Conservation (phyloP, 768 basidiomycete genomes). For the Pisolithus marmoratus region DNA sequence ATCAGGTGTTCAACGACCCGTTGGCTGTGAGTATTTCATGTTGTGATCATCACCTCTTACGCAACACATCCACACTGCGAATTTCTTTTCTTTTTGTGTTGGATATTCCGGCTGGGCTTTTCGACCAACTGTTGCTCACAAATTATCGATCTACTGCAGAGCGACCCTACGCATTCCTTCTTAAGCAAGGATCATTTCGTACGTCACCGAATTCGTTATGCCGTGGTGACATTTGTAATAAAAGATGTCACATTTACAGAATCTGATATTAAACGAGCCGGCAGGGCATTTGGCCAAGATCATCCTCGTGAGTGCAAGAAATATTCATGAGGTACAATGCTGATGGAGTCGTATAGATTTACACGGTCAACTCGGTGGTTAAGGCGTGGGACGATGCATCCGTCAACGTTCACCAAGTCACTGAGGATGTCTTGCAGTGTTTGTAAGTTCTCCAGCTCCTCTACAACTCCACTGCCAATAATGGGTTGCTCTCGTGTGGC, state of each 20-base stretch:
- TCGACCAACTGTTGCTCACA: constrained; percentile 2
- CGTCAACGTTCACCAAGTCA: constrained; percentile 48
- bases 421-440: constrained; percentile 62
- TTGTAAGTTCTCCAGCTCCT: constrained; percentile 49
- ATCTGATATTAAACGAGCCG: constrained; percentile 76
- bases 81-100: not conserved
- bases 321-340: not conserved
- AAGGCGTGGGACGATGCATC: constrained; percentile 79
- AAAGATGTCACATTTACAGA: constrained; percentile 33
- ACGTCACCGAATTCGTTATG: constrained; percentile 27
- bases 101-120: not conserved
- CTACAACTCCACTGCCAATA: constrained; percentile 35
- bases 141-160: constrained; percentile 34
- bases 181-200: constrained; percentile 88
- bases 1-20: constrained; percentile 72
- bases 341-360: constrained; percentile 32
- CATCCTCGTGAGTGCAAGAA: constrained; percentile 46
- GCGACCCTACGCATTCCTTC: constrained; percentile 86
- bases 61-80: not conserved
- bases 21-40: constrained; percentile 47
- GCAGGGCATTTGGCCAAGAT: constrained; percentile 70
- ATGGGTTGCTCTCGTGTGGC: not conserved
- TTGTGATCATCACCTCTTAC: not conserved
- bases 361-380: constrained; percentile 63
- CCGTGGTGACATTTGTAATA: not conserved